Evolutionary conservation across 305 asterid species (phyloP).

Genomic region (Fraxinus velutina): DNA sequence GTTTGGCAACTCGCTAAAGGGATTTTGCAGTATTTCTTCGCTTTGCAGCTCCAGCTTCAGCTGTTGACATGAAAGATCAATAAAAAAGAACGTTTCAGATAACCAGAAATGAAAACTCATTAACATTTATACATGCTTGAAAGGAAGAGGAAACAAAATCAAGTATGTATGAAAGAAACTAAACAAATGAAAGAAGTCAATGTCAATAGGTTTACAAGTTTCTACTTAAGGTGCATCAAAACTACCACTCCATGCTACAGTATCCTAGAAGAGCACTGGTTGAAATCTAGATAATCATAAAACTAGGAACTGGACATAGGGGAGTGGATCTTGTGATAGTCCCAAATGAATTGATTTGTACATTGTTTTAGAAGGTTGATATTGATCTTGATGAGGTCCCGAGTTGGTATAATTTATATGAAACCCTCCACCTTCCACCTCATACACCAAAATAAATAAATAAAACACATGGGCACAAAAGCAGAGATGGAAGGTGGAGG

Average conservation of each 20-base stretch:
- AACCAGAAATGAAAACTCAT: conserved; percentile 13
- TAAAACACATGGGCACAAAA: background rate
- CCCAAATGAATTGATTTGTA: background rate
- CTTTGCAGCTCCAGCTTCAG: conserved; percentile 15
- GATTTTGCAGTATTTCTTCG: background rate
- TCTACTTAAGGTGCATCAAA: background rate
- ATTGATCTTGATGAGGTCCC: background rate
- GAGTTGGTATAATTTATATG: background rate
- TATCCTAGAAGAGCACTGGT: background rate
- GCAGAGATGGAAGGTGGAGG: background rate
- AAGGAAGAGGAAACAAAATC: background rate
- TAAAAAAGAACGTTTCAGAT: background rate
- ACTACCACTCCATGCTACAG: background rate
- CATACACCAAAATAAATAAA: background rate
- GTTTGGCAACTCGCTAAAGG: background rate
- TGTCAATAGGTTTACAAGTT: background rate
- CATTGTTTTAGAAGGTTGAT: background rate
- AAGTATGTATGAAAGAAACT: background rate
- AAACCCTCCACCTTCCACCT: background rate
- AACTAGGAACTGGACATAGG: background rate
- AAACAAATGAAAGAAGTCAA: background rate
- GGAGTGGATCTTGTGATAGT: background rate
- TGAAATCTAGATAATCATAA: background rate
- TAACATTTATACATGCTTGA: conserved; percentile 26
- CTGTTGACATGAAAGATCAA: conserved; percentile 27